Conservation (phyloP, 768 basidiomycete genomes). For the Lactifluus hygrophoroides region DNA sequence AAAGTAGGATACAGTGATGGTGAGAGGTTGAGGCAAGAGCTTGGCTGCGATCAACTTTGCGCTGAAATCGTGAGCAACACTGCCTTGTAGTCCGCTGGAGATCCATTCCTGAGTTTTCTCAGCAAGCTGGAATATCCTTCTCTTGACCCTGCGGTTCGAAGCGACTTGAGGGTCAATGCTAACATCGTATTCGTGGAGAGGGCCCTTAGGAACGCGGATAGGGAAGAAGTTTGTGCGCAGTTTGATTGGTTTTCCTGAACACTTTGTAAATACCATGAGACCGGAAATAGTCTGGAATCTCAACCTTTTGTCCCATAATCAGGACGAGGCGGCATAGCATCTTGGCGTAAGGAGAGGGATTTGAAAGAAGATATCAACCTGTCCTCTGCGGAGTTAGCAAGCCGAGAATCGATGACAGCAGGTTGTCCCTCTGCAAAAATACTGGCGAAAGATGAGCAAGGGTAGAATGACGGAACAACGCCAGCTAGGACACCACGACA, state of each 20-base stretch:
- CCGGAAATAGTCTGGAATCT: neutral
- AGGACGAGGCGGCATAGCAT: conserved; percentile 39
- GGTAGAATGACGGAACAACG: neutral
- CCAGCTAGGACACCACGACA: conserved; percentile 18
- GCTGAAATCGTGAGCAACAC: conserved; percentile 41
- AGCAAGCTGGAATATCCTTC: conserved; percentile 41
- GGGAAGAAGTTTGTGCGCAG: conserved; percentile 49
- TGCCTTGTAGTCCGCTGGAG: conserved; percentile 32
- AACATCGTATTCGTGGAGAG: conserved; percentile 42
- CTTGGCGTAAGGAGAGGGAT: conserved; percentile 24
- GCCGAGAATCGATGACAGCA: conserved; percentile 49
- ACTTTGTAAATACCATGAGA: neutral
- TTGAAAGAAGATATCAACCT: conserved; percentile 33
- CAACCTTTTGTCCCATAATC: conserved; percentile 33
- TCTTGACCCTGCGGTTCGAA: conserved; percentile 33
- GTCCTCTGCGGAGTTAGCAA: conserved; percentile 34
- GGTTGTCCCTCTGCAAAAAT: conserved; percentile 32
- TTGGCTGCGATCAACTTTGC: conserved; percentile 38
- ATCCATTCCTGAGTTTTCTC: conserved; percentile 36
- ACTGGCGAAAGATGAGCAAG: conserved; percentile 23
- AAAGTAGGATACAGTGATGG: conserved; percentile 33
- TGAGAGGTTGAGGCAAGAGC: conserved; percentile 34
- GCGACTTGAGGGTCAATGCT: conserved; percentile 32
- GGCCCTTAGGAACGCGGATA: conserved; percentile 37
- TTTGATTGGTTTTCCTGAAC: conserved; percentile 33